Evolutionary conservation across 129 eudicot species (phyloP), one percentile per base, ranked within the genome.

Genomic region (Scalesia atractyloides): DNA sequence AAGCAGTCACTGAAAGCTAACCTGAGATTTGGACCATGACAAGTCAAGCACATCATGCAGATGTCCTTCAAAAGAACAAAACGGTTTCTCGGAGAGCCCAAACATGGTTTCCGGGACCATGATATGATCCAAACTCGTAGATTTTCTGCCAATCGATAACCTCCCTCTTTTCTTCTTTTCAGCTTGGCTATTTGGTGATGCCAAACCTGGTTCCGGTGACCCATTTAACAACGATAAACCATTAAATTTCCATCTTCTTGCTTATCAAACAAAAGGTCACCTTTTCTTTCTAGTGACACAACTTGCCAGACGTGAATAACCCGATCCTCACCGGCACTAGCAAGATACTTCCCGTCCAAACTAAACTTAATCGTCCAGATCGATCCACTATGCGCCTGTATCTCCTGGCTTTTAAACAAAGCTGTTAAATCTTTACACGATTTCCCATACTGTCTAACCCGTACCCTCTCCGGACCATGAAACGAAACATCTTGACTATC

Each of bases 21-120:
- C 98, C 98, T 93, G 96, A 69, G 97, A 86, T 76, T 94, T 90
- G 43, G 99, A 94, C 99, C 99, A 94, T 5, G 99, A 94, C 30
- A 94, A 83, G 79, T 94, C 97, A 68, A 94, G 94, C 65, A 94
- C 99, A 74, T 84, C 96, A 81, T 88, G 91, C 48, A 84, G 34
- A 78, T 94, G 99, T 69, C 99, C 99, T 71, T 86, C 70, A 20
- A 94, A 88, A 16, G 99, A 88, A 84, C 97, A 94, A 12, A 88
- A 18, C 0, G 99, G 99, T 82, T 88, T 94, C 37, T 94, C 99
- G 5, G 87, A 84, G 39, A 94, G 91, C 15, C 88, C 86, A 65
- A 94, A 94, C 20, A 94, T 80, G 0, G 88, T 84, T 80, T 94
- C 94, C 3, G 99, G 97, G 47, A 94, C 92, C 63, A 86, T 73